phyloP scores from a whole-genome alignment of 495 filamentous ascomycete species.

The Tuber aestivum region DNA sequence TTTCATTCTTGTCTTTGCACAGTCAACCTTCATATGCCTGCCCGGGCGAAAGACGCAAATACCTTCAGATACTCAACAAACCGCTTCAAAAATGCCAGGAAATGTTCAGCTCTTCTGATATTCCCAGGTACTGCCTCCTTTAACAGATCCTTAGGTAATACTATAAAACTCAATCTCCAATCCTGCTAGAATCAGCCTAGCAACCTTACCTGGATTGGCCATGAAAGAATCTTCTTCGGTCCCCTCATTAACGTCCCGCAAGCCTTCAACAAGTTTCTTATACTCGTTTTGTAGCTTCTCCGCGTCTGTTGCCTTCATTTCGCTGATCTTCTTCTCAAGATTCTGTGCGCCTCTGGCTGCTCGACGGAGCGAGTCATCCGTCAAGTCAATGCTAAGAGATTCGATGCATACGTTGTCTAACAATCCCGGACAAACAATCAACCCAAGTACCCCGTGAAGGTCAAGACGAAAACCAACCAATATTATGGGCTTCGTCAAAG shows the following conservation, averaged over 20 bases:
- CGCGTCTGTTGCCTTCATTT: slow-evolving; percentile 88
- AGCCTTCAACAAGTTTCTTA: slow-evolving; percentile 85
- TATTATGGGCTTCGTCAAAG: slow-evolving; percentile 98
- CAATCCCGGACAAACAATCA: slow-evolving; percentile 5
- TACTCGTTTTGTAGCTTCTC: slow-evolving; percentile 94
- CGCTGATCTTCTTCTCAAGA: slow-evolving; percentile 77
- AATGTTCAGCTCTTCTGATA: slow-evolving; percentile 93
- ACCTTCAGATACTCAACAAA: slow-evolving; percentile 96
- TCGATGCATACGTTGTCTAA: slow-evolving; percentile 97
- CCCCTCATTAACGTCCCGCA: slow-evolving; percentile 79
- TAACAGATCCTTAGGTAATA: slow-evolving; percentile 70
- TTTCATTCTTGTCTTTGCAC: slow-evolving; percentile 79
- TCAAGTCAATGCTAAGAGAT: slow-evolving; percentile 91
- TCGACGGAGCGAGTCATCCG: slow-evolving; percentile 83
- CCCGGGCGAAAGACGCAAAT: neutral
- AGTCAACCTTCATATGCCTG: slow-evolving; percentile 6
- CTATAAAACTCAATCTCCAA: slow-evolving; percentile 39
- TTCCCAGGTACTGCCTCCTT: slow-evolving; percentile 96
- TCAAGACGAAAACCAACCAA: slow-evolving; percentile 43
- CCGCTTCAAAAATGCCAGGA: slow-evolving; percentile 85
- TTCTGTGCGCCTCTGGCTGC: slow-evolving; percentile 85
- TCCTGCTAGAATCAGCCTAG: slow-evolving; percentile 40
- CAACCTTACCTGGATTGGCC: slow-evolving; percentile 65
- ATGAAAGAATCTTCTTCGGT: slow-evolving; percentile 94
- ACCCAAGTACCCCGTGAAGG: neutral